Base-by-base conservation (phyloP, 78 protist genomes). In the Tieghemostelium lacteum region DNA sequence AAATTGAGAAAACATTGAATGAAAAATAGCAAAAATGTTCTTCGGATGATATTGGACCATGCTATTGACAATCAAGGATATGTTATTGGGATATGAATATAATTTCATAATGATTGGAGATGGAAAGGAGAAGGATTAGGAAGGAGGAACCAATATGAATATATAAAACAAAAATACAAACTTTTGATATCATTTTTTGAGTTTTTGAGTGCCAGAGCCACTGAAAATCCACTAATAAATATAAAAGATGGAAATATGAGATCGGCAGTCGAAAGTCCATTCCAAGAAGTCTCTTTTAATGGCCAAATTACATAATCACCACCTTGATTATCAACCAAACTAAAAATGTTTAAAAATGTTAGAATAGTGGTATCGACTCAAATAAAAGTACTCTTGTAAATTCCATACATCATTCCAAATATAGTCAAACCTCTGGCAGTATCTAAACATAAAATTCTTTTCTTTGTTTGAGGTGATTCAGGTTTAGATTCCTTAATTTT, bases 291-390 rank as follows among this genome's bases (percentile, higher is more conserved):
- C 58, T 83, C 89, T 49, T 50, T 70, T 42, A 70, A 50, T 50
- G 76, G 76, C 76, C 89, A 83, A 42, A 83, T 83, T 22, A 83
- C 89, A 26, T 83, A 70, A 20, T 54, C 42, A 1, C 89, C 89
- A 40, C 76, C 77, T 69, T 83, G 89, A 40, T 83, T 83, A 58
- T 83, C 89, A 29, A 83, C 89, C 29, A 83, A 69, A 42, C 88
- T 78, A 50, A 22, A 57, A 22, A 17, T 19, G 17, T 14, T 57
- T 57, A 19, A 17, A 22, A 5, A 19, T 14, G 6, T 7, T 19
- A 19, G 6, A 19, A 5, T n/a, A 19, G 6, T 19, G 63, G 8
- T 57, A 19, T 57, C 8, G 63, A n/a, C 16, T 22, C 7, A 19
- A 19, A 19, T 7, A 17, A 20, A 19, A 20, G 10, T 19, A 19